phyloP scores from a whole-genome alignment of 352 stramenopile genomes.

The Blastocystis sp. region DNA sequence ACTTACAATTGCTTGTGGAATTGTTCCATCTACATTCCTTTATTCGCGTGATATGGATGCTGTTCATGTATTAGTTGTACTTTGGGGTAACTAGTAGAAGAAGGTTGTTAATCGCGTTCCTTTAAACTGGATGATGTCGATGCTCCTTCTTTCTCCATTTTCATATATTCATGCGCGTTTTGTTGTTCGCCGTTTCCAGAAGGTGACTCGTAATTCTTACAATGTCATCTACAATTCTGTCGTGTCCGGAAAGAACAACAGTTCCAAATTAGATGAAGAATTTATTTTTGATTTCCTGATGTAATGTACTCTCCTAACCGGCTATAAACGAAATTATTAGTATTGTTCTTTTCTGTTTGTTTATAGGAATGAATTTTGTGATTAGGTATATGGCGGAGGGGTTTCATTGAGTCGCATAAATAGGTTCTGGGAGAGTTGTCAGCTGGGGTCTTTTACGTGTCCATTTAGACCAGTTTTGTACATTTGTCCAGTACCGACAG shows the following conservation, averaged over 20 bases:
- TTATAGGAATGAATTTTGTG: not conserved
- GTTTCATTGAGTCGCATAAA: no score
- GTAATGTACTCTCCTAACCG: not conserved
- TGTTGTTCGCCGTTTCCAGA: conserved; percentile 32
- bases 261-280: not conserved
- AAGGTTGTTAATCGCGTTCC: conserved; percentile 45
- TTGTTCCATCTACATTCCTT: conserved; percentile 47
- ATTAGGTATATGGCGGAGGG: not conserved
- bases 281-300: not conserved
- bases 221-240: conserved; percentile 43
- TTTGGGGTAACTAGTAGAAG: not conserved
- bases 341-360: not conserved
- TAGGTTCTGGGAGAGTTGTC: not conserved
- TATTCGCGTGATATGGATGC: conserved; percentile 2
- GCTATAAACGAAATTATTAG: no score
- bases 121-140: conserved; percentile 43
- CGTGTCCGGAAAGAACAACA: not conserved
- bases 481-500: not conserved
- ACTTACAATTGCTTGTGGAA: conserved; percentile 23
- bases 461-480: conserved; percentile 45
- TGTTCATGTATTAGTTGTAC: conserved; percentile 22
- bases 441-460: conserved; percentile 33
- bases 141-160: conserved; percentile 34
- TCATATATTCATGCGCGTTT: conserved; percentile 32
- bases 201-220: not conserved